These are phyloP conservation scores for Protomyces gravidus DNA, from an alignment of 1,139 yeast species.

Conservation along the genomic window DNA sequence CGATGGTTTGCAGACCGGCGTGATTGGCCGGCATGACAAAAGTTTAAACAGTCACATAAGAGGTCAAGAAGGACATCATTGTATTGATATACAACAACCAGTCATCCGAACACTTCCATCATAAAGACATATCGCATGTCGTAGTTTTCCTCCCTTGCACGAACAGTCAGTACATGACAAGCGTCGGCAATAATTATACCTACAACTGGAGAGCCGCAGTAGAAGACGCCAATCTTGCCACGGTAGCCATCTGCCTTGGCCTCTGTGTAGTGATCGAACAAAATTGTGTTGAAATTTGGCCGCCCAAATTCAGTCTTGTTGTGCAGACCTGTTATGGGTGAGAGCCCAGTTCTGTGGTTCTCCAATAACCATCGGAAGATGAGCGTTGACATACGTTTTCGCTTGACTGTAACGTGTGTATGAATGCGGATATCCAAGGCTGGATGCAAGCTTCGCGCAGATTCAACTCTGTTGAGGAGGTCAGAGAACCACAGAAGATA, in stretches of 20 bases:
- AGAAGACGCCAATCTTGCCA: constrained; percentile 15
- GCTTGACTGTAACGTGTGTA: constrained; percentile 9
- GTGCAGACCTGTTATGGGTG: constrained; percentile 10
- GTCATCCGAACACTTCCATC: neutral
- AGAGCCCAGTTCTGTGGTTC: neutral
- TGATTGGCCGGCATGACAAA: too few relatives aligned
- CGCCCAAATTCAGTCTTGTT: constrained; percentile 13
- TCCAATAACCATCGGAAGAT: neutral
- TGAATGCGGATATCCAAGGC: neutral
- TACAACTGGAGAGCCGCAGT: constrained; percentile 13
- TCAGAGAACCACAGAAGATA: constrained; percentile 6
- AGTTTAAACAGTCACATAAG: too few relatives aligned
- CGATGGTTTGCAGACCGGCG: too few relatives aligned
- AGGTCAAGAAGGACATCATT: too few relatives aligned
- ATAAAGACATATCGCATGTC: neutral
- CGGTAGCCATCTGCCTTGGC: neutral
- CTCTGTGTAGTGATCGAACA: neutral
- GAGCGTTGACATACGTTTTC: neutral
- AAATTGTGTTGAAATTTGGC: constrained; percentile 10
- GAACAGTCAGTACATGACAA: constrained; percentile 10
- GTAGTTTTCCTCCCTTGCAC: neutral
- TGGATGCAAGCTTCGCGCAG: neutral
- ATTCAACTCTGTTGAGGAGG: constrained; percentile 1
- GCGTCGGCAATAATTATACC: constrained; percentile 12
- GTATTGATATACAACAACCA: too few relatives aligned